A percentile compares a stretch with the other conserved stretches of the same genome.
Conservation (phyloP, 305 asterid genomes). For the Fraxinus xanthoxyloides region DNA sequence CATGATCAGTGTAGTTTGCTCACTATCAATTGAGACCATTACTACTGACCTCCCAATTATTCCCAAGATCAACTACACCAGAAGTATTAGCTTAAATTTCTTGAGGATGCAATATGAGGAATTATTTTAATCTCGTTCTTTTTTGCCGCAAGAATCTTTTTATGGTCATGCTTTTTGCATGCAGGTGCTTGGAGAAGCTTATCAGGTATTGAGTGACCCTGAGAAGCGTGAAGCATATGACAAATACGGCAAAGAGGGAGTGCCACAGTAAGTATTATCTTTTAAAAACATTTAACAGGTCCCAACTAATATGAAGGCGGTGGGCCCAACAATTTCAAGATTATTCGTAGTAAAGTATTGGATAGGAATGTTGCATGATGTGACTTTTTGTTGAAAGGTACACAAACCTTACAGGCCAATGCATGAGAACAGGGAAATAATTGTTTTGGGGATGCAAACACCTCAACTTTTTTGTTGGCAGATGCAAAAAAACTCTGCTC, state of each 20-base stretch:
- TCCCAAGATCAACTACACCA: not conserved
- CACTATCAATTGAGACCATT: not conserved
- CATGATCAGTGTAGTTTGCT: not conserved
- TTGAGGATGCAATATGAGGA: not conserved
- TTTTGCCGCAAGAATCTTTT: not conserved
- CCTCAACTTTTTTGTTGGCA: not conserved
- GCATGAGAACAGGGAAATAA: not conserved
- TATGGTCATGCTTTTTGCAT: constrained; percentile 10
- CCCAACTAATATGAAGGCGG: not conserved
- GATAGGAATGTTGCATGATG: not conserved
- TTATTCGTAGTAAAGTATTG: not conserved
- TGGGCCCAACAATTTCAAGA: not conserved
- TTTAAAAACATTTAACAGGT: not conserved
- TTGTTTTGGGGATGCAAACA: not conserved
- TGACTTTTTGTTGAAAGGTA: not conserved
- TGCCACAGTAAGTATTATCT: constrained; percentile 44
- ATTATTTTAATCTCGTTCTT: not conserved
- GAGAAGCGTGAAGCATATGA: constrained; percentile 65
- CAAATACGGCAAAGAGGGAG: constrained; percentile 66
- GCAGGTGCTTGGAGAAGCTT: constrained; percentile 84
- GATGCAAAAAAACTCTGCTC: not conserved
- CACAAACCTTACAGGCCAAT: not conserved
- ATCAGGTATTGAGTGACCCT: constrained; percentile 80
- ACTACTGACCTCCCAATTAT: not conserved
- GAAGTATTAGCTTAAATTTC: not conserved